Percentiles rank a stretch among this genome's conserved stretches.
phyloP scores from a whole-genome alignment of 257 asterid species.

The Henckelia pumila region DNA sequence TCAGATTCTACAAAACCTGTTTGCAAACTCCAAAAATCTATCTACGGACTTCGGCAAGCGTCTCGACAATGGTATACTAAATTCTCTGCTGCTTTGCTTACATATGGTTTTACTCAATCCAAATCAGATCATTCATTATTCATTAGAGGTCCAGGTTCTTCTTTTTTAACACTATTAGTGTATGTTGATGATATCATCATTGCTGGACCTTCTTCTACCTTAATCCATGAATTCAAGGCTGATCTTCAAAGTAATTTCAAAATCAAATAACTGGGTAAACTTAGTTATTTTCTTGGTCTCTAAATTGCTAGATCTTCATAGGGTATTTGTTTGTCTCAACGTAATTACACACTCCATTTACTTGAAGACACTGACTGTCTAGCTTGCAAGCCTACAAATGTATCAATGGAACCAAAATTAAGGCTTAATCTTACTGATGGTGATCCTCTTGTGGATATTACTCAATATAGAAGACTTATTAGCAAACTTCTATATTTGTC shows the following conservation, averaged over 20 bases:
- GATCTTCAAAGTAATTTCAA: not conserved
- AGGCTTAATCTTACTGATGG: not conserved
- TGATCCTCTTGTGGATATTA: not conserved
- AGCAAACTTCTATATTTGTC: not conserved
- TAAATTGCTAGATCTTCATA: not conserved
- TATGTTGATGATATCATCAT: slow-evolving; percentile 10
- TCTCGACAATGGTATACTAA: not conserved
- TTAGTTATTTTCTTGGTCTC: not conserved
- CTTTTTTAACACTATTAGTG: not conserved
- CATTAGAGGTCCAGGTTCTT: not conserved
- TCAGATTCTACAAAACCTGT: too few relatives aligned
- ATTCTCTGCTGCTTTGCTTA: not conserved
- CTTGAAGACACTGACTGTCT: not conserved
- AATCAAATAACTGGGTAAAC: not conserved
- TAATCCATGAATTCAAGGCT: not conserved
- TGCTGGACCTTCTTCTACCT: not conserved
- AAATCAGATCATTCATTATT: not conserved
- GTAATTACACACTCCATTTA: not conserved
- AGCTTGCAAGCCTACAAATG: not conserved
- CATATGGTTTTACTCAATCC: not conserved
- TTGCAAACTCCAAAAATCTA: not conserved
- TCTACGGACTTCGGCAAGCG: not conserved
- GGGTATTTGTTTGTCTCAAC: not conserved
- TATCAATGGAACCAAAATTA: not conserved
- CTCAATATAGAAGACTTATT: not conserved